phyloP scores from a whole-genome alignment of 2,329 filamentous ascomycete genomes.

The Scytalidium lignicola region DNA sequence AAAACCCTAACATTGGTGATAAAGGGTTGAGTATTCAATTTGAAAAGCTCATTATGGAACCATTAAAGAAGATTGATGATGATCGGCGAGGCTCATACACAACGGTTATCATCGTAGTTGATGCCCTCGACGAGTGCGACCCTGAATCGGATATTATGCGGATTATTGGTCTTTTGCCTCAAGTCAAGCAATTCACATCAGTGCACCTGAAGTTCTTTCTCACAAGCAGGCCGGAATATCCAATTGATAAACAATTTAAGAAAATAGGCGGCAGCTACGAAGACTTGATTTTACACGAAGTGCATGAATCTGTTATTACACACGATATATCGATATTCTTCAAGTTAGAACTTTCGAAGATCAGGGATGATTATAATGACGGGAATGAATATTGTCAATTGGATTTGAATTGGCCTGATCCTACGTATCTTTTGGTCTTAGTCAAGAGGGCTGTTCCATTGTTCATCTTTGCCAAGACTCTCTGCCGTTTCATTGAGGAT shows the following conservation, averaged over 20 bases:
- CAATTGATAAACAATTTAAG: slow-evolving; percentile 32
- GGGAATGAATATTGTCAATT: not conserved
- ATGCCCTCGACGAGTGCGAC: slow-evolving; percentile 32
- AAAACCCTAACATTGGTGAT: slow-evolving; percentile 23
- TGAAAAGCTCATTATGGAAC: slow-evolving; percentile 33
- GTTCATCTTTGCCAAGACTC: slow-evolving; percentile 32
- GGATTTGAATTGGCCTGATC: slow-evolving; percentile 25
- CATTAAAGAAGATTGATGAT: slow-evolving; percentile 10
- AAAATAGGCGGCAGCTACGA: slow-evolving; percentile 21
- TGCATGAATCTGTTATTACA: slow-evolving; percentile 25
- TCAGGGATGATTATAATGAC: slow-evolving; percentile 10
- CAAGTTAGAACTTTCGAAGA: slow-evolving; percentile 22
- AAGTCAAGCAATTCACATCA: slow-evolving; percentile 8
- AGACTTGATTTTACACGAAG: slow-evolving; percentile 26
- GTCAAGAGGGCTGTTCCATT: slow-evolving; percentile 28
- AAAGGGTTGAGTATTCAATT: slow-evolving; percentile 34
- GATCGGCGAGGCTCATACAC: not conserved
- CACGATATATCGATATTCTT: slow-evolving; percentile 34
- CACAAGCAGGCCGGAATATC: slow-evolving; percentile 15
- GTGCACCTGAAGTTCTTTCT: slow-evolving; percentile 1
- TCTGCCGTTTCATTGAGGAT: slow-evolving; percentile 25
- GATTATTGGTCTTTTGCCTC: slow-evolving; percentile 27
- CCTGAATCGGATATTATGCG: slow-evolving; percentile 23
- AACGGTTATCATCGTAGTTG: slow-evolving; percentile 26
- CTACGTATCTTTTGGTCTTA: slow-evolving; percentile 15